Evolutionary conservation across 305 asterid species (phyloP).

Genomic region (Coffea humblotiana): DNA sequence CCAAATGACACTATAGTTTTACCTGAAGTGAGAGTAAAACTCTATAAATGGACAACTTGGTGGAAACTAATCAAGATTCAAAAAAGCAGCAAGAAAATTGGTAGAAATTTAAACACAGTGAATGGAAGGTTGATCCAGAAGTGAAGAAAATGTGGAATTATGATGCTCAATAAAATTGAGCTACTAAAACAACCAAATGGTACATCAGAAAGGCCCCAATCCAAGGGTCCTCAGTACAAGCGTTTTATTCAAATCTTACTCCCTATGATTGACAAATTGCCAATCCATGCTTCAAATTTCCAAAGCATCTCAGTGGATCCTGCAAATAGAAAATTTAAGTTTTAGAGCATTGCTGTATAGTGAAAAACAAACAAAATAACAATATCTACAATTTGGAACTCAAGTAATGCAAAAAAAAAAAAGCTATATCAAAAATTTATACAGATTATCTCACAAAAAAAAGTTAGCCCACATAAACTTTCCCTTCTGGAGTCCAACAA

Average conservation of each 20-base stretch:
- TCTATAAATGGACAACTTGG: too few species aligned
- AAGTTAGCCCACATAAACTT: too few species aligned
- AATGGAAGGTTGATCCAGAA: neutral
- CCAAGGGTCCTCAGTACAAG: neutral
- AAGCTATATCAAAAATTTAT: too few species aligned
- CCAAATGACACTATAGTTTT: too few species aligned
- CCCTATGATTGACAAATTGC: neutral
- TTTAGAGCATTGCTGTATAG: neutral
- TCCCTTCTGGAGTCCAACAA: too few species aligned
- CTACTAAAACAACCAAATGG: neutral
- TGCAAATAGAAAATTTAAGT: neutral
- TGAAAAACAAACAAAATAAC: neutral
- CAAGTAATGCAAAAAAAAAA: too few species aligned
- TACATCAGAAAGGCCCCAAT: neutral
- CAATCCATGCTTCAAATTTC: constrained; percentile 1
- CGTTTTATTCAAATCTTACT: constrained; percentile 2
- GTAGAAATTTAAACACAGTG: neutral
- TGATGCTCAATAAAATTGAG: neutral
- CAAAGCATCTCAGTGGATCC: constrained; percentile 13
- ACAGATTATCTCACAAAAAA: too few species aligned
- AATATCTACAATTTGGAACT: neutral
- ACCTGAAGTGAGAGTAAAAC: too few species aligned
- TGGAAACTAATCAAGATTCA: neutral
- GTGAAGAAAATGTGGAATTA: neutral
- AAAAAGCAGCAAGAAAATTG: neutral